Base-by-base conservation (phyloP, 345 rosid species). In the Citrus glauca region DNA sequence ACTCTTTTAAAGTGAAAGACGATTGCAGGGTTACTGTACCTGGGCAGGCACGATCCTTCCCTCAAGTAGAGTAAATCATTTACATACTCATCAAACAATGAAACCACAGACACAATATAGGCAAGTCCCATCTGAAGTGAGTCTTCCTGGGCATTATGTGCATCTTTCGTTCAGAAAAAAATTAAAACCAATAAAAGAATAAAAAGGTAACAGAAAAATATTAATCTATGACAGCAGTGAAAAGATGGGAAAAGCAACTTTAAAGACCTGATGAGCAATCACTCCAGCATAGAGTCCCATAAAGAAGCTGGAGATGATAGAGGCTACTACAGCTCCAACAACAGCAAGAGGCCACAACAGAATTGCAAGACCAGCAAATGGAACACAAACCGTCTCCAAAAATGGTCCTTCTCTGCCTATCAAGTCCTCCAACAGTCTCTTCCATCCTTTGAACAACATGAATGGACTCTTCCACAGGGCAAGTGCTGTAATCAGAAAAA, bases 371-470 rank as follows among this genome's bases (percentile, higher is more conserved):
- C 92, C 95, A 7, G 98, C 98, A 85, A 95, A 93, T 25, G 98
- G 98, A 79, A 93, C 95, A 80, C 98, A 95, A 0, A 88, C 93
- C 0, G 90, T 91, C 85, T 94, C 98, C 87, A 91, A 77, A 83
- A 95, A 95, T 0, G 97, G 97, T 35, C 98, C 98, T 77, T 95
- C 97, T 81, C 98, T 79, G 28, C 98, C 98, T 53, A 93, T 87
- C 84, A 93, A 84, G 80, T 95, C 98, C 82, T 95, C 98, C 28
- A 95, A 74, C 10, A 92, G 87, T 85, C 98, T 88, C 85, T 89
- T 93, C 98, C 97, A 93, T 73, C 98, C 98, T 86, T 48, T 87
- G 69, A 91, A 84, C 81, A 93, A 77, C 98, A 93, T 93, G 71
- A 81, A 91, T 1, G 98, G 98, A 77, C 95, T 91, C 86, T 90